Percentiles rank a stretch among this genome's conserved stretches.
phyloP scores from a whole-genome alignment of 2,329 filamentous ascomycete species.

The Aspergillus jensenii region DNA sequence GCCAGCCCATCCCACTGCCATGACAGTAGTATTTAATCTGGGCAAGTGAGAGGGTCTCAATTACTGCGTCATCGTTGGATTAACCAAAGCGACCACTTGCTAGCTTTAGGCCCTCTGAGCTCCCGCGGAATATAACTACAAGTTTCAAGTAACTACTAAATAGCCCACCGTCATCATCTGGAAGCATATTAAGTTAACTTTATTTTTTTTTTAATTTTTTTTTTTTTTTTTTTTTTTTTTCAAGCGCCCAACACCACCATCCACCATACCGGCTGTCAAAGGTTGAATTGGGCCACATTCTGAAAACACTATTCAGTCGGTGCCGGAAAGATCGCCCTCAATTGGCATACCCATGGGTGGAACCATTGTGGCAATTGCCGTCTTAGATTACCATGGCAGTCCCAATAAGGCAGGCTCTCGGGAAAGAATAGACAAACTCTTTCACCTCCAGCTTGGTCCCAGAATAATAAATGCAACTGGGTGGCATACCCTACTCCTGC shows the following conservation, averaged over 20 bases:
- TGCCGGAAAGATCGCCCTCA: neutral
- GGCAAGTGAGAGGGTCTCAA: no score
- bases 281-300: neutral
- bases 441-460: neutral
- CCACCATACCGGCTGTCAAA: neutral
- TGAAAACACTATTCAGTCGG: neutral
- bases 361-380: constrained; percentile 9
- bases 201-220: neutral
- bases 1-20: no score
- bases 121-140: no score
- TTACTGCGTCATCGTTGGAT: no score
- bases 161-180: neutral
- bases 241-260: neutral
- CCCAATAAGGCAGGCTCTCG: neutral
- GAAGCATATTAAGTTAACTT: neutral
- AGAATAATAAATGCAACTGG: neutral
- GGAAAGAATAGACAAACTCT: neutral
- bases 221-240: neutral
- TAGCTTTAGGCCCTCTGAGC: no score
- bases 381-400: constrained; percentile 3
- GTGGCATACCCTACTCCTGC: neutral
- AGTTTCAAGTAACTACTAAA: no score
- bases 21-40: no score
- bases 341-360: neutral
- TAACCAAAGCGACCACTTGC: no score